Base-by-base conservation (phyloP, 2,329 filamentous ascomycete genomes). In the Fusarium nodosum region DNA sequence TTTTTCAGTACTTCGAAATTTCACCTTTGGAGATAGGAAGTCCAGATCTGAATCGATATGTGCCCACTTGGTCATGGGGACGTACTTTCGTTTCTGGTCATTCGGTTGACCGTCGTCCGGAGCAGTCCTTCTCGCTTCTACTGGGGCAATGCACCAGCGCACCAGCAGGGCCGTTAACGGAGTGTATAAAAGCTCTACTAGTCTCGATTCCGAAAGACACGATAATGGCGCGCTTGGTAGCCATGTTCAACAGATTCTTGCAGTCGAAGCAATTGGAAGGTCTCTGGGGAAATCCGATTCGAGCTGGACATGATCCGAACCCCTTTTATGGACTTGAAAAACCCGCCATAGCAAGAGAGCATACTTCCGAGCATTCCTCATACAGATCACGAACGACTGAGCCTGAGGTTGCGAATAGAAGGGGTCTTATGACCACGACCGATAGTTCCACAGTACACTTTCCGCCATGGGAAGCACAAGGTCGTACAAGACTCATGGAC, bases 1-100 rank as follows among this genome's bases (percentile, higher is more conserved):
- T 64, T 0, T 74, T 74, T 6, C 72, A 74, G 3, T 74, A 73
- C n/a, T 74, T 74, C 3, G 72, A 74, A 7, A 66, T 74, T 5
- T 69, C 72, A 2, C 72, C 72, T 0, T 41, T 74, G 0, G 72
- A 74, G 5, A 61, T 73, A 0, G 72, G 72, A 0, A 73, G 72
- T 5, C 61, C 8, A 0, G 72, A 74, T 12, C 44, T 69, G 6
- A 64, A 63, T 1, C 71, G 70, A 1, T 74, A 72, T 2, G 61
- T 74, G 2, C 72, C 72, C 1, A 60, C 72, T 0, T 74, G 72
- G 72, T 42, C 72, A 3, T 74, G 72, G 72, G 72, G 72, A 0
- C 72, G 72, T 2, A 72, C 70, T 0, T 74, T 74, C 16, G 34
- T 68, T 4, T 74, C 72, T 2, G 72, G 72, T 0, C 33, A 48